These are phyloP conservation scores for Ceratocystiopsis brevicomis DNA, from an alignment of 2,329 filamentous ascomycete species.

Conservation along the genomic window DNA sequence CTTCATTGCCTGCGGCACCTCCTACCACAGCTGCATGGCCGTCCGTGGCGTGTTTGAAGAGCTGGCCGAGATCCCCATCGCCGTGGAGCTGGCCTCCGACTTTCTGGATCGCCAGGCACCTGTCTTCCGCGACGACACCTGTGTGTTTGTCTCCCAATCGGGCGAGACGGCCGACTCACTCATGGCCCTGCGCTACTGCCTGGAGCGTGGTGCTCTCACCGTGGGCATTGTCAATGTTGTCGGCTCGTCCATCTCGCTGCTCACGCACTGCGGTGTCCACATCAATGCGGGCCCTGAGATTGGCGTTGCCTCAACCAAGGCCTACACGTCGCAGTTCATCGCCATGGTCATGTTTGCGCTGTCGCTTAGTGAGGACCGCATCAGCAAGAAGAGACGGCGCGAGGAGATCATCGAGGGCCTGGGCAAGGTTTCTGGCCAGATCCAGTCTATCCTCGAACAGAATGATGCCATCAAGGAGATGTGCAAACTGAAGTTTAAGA, in stretches of 20 bases:
- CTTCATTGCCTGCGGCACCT: constrained; percentile 97
- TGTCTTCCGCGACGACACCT: constrained; percentile 98
- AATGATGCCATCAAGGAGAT: constrained; percentile 89
- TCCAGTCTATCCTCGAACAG: constrained; percentile 77
- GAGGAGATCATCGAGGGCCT: constrained; percentile 95
- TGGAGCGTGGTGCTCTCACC: constrained; percentile 91
- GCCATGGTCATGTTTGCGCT: constrained; percentile 99
- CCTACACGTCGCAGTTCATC: constrained; percentile 97
- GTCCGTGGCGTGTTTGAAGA: constrained; percentile 96
- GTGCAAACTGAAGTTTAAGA: constrained; percentile 80
- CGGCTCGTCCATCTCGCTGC: constrained; percentile 89
- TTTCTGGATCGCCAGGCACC: constrained; percentile 93
- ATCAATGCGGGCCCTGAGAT: constrained; percentile 98
- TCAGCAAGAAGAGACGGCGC: constrained; percentile 78
- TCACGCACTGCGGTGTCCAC: constrained; percentile 98
- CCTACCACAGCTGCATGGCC: constrained; percentile 98
- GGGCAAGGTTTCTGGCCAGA: constrained; percentile 70
- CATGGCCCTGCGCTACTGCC: constrained; percentile 90
- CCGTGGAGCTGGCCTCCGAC: constrained; percentile 91
- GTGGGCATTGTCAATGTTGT: constrained; percentile 98
- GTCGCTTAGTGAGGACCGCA: constrained; percentile 87
- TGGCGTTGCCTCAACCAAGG: constrained; percentile 96
- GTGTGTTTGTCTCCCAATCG: constrained; percentile 96
- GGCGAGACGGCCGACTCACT: constrained; percentile 96
- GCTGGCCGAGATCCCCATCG: constrained; percentile 91